Base-by-base conservation (phyloP, 2,329 filamentous ascomycete species). In the Fusarium sp. region DNA sequence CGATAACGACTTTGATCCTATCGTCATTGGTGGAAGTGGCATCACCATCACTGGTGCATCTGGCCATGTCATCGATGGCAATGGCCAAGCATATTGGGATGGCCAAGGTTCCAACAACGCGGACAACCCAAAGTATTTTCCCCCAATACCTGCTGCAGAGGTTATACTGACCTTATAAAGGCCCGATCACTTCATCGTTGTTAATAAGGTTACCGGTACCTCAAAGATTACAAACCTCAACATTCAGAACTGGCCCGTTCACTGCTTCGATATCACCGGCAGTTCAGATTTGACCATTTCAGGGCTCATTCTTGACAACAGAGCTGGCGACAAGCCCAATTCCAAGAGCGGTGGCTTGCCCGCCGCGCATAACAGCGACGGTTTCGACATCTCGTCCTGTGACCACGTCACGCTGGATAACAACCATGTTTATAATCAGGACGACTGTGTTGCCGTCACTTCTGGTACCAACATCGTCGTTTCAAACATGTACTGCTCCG, bases 381-480 rank as follows among this genome's bases (percentile, higher is more conserved):
- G 84, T 4, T 91, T 90, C 74, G 88, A 90, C 70, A 84, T 90
- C 66, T 85, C 87, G 58, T 81, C 79, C 44, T 88, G 85, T 41
- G 82, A 79, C 34, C 83, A 83, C 56, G 82, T 90, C 36, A 84
- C 82, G 52, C 89, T 90, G 60, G 83, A 81, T 24, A 85, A 84
- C 44, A 86, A 86, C 44, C 85, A 82, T 58, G 84, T 90, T 48
- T 85, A 87, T 74, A 90, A 90, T 82, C 89, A 90, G 80, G 89
- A 90, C 68, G 89, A 90, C 74, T 90, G 89, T 73, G 82, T 90
- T 32, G 88, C 88, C 11, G 72, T 88, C 52, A 90, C 89, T 79
- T 88, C 86, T 17, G 85, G 85, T 9, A 52, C 50, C 0, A 52
- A 52, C n/a, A 52, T 52, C 2, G 14, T 38, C 3, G 50, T 52